Evolutionary conservation across 805 yeast genomes (phyloP), one percentile per base, ranked within the genome.

Genomic region (Candida stauntonica): DNA sequence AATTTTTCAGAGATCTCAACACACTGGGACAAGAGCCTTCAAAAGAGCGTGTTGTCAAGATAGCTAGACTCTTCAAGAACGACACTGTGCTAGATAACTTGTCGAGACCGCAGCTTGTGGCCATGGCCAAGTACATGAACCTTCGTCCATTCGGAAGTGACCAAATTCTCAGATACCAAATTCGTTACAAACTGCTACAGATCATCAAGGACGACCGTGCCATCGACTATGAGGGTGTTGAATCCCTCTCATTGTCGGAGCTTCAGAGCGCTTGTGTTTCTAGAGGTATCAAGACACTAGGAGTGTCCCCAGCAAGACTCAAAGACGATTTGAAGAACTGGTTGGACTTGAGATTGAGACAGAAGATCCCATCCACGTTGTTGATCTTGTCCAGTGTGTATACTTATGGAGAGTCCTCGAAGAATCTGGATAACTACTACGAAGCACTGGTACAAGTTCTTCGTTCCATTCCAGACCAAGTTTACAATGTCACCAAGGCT

Each of bases 121-220:
- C 97, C 11, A 76, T 93, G 81, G 86, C 96, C 33, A 83, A 81
- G 61, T 93, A 91, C 64, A 85, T 91, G 77, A 84, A 86, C 52
- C 65, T 91, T 49, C 83, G 86, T 57, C 94, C 97, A 1, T 91
- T 84, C 60, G 99, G 99, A 24, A 84, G 96, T 5, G 96, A 91
- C 61, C 79, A 78, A 52, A 85, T 93, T 61, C 68, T 93, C 55
- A 82, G 99, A 56, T 93, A 93, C 66, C 83, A 89, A 61, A 88
- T 91, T 54, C 81, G 99, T 64, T 89, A 88, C 66, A 80, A 84
- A 58, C 74, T 93, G 77, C 73, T 91, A 50, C 88, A 85, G 55
- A 85, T 89, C 67, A 91, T 88, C 61, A 82, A 82, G 55, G 99
- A 91, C 63, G 99, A 91, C 61, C 77, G 82, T 52, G 81, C 89